Evolutionary conservation across 2,329 filamentous ascomycete species (phyloP).

Genomic region (Fusarium abutilonis): DNA sequence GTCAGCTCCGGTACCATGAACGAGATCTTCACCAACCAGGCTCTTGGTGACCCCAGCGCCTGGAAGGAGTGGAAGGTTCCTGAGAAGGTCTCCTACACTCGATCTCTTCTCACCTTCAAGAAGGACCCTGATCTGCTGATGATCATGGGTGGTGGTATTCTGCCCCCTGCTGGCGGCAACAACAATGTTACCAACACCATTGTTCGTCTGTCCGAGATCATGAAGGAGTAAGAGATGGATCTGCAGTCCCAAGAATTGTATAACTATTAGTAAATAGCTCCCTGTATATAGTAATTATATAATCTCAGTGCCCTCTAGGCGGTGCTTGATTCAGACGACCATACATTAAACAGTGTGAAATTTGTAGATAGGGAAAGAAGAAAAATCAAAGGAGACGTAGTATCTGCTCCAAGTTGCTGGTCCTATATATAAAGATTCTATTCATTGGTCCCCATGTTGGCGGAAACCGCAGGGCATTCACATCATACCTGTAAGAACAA

Average conservation of each 20-base stretch:
- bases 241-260: not conserved
- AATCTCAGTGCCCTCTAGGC: not conserved
- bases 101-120: conserved; percentile 51
- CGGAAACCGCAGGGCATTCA: too few relatives aligned
- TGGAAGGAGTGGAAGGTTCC: conserved; percentile 52
- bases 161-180: conserved; percentile 56
- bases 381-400: too few relatives aligned
- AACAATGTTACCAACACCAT: conserved; percentile 56
- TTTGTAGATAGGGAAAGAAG: too few relatives aligned
- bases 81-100: conserved; percentile 52
- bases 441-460: too few relatives aligned
- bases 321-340: too few relatives aligned
- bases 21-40: conserved; percentile 56
- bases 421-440: too few relatives aligned
- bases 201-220: conserved; percentile 44
- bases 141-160: conserved; percentile 58
- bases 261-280: not conserved
- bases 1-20: conserved; percentile 52
- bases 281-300: not conserved
- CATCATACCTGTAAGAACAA: too few relatives aligned
- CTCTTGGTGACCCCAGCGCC: conserved; percentile 50
- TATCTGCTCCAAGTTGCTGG: too few relatives aligned
- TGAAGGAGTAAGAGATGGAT: conserved; percentile 29
- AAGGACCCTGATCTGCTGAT: conserved; percentile 49
- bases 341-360: too few relatives aligned